Evolutionary conservation across 495 filamentous ascomycete species (phyloP).

Genomic region (Talaromyces proteolyticus): DNA sequence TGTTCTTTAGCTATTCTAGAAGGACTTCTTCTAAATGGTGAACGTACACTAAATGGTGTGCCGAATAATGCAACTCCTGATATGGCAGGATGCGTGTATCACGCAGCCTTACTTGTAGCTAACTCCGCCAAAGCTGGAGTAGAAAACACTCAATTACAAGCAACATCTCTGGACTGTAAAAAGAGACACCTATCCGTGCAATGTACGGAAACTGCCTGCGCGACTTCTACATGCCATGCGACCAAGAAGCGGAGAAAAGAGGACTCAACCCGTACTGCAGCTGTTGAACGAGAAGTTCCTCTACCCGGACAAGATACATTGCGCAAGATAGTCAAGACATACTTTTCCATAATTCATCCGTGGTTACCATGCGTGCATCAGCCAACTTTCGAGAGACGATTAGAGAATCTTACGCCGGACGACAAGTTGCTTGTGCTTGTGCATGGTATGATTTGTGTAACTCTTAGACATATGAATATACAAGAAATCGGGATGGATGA

Average conservation of each 20-base stretch:
- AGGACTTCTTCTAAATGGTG: background rate
- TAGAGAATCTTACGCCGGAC: constrained; percentile 2
- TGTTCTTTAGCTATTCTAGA: background rate
- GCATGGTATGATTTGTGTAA: background rate
- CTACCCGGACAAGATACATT: constrained; percentile 14
- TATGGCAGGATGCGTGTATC: background rate
- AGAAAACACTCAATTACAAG: background rate
- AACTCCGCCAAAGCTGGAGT: background rate
- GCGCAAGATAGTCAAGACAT: constrained; percentile 17
- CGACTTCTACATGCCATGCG: background rate
- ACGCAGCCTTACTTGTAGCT: background rate
- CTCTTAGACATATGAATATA: background rate
- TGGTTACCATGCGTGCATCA: constrained; percentile 32
- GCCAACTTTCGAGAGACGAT: constrained; percentile 15
- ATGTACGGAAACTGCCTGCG: background rate
- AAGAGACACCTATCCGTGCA: no score
- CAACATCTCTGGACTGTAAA: no score
- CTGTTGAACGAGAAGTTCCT: background rate
- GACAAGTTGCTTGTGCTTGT: background rate
- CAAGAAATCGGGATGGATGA: background rate
- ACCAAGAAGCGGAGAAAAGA: background rate
- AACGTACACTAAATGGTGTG: background rate
- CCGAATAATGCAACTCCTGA: background rate
- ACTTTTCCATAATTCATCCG: constrained; percentile 27
- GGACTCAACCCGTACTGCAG: background rate